Evolutionary conservation across 768 basidiomycete species (phyloP), one percentile per base, ranked within the genome.

Genomic region (Dictyophora rubrovolvata): DNA sequence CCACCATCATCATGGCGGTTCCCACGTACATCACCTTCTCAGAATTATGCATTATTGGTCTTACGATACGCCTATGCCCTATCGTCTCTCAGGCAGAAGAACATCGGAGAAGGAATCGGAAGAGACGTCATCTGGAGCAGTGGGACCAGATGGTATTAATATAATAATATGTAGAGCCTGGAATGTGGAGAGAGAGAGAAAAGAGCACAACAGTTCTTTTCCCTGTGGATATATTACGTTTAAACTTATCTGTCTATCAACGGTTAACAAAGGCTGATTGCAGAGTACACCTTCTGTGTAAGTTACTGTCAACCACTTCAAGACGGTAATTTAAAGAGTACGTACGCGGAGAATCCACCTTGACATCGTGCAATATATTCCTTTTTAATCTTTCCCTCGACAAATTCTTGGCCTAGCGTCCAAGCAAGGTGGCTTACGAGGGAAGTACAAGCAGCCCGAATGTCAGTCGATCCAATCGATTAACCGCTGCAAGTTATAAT

Each of bases 161-260:
- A 28, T 3, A 28, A 28, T 3, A 28, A 28, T 7, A 3, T 28
- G 28, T 28, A 28, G 28, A 28, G n/a, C n/a, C 28, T 28, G 28
- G 28, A 28, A 28, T 2, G 28, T 2, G 28, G 28, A 28, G 7
- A 28, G 28, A 28, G n/a, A n/a, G n/a, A n/a, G n/a, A n/a, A n/a
- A n/a, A n/a, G n/a, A n/a, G n/a, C n/a, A n/a, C n/a, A n/a, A n/a
- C n/a, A n/a, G n/a, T n/a, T n/a, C 93, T 79, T 97, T 93, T 48
- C 96, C 96, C 59, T 94, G 85, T 0, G 94, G 92, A 67, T 96
- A 92, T 16, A 97, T 90, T 54, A 98, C 87, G 61, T 97, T 97
- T 50, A 99, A 72, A 3, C 96, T 96, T 85, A 97, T 93, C 68
- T 97, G 94, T 54, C 93, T 79, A 71, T 99, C 96, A 1, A 97